Evolutionary conservation across 164 flowering plant genomes (phyloP).

Genomic region (Annona squamosa): DNA sequence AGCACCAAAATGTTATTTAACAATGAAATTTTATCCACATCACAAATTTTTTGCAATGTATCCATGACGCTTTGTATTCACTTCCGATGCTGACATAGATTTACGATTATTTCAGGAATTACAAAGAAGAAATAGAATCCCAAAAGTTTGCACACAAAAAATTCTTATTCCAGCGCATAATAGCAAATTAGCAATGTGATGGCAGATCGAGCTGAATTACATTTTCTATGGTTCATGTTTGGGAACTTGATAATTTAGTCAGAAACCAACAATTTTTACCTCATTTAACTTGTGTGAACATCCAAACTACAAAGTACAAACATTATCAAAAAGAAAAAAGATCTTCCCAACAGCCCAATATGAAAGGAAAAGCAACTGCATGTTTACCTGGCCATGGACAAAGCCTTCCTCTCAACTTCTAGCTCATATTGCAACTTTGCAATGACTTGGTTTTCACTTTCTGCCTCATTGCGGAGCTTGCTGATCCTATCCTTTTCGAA

Average conservation of each 20-base stretch:
- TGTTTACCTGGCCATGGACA: constrained; percentile 87
- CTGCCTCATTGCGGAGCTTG: constrained; percentile 65
- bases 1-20: too few relatives aligned
- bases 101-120: too few relatives aligned
- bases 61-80: too few relatives aligned
- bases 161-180: too few relatives aligned
- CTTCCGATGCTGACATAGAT: too few relatives aligned
- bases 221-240: too few relatives aligned
- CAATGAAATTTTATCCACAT: too few relatives aligned
- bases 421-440: constrained; percentile 75
- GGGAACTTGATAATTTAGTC: not conserved
- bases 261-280: not conserved
- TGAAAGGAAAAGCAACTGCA: constrained; percentile 2
- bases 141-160: too few relatives aligned
- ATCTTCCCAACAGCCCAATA: not conserved
- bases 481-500: constrained; percentile 72
- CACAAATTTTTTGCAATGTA: too few relatives aligned
- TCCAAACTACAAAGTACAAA: not conserved
- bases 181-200: too few relatives aligned
- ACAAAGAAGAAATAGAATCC: too few relatives aligned
- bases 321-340: not conserved
- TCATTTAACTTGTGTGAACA: not conserved
- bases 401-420: constrained; percentile 90
- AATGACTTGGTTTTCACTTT: constrained; percentile 67
- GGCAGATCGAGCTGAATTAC: too few relatives aligned